Evolutionary conservation across 352 stramenopile genomes (phyloP).

Genomic region (Phytophthora kernoviae): DNA sequence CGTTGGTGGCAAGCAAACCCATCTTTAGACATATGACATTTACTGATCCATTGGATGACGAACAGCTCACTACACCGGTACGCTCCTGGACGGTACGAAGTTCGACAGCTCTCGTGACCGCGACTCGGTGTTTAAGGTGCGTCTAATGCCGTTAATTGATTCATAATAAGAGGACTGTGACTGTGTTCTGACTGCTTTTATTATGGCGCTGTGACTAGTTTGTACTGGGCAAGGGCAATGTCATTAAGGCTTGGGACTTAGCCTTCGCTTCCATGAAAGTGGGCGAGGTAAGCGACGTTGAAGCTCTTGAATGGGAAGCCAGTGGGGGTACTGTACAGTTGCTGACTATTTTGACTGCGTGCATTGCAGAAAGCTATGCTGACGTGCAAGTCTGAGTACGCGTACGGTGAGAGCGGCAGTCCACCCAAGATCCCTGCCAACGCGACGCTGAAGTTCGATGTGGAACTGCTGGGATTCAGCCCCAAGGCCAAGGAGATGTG

Average conservation of each 20-base stretch:
- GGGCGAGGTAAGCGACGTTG: constrained; percentile 71
- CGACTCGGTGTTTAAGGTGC: constrained; percentile 75
- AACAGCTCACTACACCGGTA: constrained; percentile 96
- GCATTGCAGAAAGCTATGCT: constrained; percentile 86
- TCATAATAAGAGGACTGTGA: too few species aligned
- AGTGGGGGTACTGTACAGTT: background rate
- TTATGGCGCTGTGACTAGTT: constrained; percentile 47
- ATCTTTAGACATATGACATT: background rate
- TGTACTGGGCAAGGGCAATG: constrained; percentile 86
- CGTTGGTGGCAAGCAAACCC: constrained; percentile 1
- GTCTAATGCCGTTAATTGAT: constrained; percentile 3
- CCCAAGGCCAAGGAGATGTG: constrained; percentile 96
- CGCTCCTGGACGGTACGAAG: constrained; percentile 93
- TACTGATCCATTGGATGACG: constrained; percentile 4
- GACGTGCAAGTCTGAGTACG: constrained; percentile 92
- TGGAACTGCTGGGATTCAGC: constrained; percentile 94
- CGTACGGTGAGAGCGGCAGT: constrained; percentile 90
- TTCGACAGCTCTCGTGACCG: constrained; percentile 95
- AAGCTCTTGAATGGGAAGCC: background rate
- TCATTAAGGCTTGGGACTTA: constrained; percentile 91
- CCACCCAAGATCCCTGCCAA: constrained; percentile 95
- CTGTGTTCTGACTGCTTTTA: too few species aligned
- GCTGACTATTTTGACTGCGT: constrained; percentile 9
- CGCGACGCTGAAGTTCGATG: constrained; percentile 95
- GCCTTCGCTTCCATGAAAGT: constrained; percentile 95